Evolutionary conservation across 2,329 filamentous ascomycete genomes (phyloP).

Genomic region (Pseudocercospora fijiensis): DNA sequence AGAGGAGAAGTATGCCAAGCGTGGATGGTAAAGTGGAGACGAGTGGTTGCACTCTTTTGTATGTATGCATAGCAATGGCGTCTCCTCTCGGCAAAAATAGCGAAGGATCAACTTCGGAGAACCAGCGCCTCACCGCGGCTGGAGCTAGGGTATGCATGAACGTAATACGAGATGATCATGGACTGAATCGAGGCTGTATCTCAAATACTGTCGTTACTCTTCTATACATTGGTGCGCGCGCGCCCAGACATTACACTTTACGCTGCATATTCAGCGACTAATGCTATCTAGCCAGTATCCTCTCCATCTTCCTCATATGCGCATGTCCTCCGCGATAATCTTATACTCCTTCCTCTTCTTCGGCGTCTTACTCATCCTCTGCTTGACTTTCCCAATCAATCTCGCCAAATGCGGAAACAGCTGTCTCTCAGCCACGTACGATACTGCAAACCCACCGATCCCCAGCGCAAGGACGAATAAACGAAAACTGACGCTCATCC

Average conservation of each 20-base stretch:
- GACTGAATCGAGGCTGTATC: not conserved
- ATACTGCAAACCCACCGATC: slow-evolving; percentile 63
- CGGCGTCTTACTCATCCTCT: slow-evolving; percentile 51
- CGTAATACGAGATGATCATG: not conserved
- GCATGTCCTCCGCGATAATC: slow-evolving; percentile 65
- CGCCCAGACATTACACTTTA: not conserved
- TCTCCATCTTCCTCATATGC: slow-evolving; percentile 19
- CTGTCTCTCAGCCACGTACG: slow-evolving; percentile 70
- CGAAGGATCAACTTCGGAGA: not conserved
- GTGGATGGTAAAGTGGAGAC: slow-evolving; percentile 68
- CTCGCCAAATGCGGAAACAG: slow-evolving; percentile 69
- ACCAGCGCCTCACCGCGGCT: not conserved
- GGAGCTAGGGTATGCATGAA: not conserved
- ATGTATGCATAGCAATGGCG: slow-evolving; percentile 5
- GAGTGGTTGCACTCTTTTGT: not conserved
- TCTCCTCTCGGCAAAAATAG: not conserved
- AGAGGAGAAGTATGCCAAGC: slow-evolving; percentile 75
- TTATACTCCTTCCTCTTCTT: slow-evolving; percentile 92
- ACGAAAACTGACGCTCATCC: slow-evolving; percentile 70
- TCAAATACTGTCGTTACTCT: not conserved
- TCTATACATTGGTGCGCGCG: not conserved
- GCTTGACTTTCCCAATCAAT: slow-evolving; percentile 62
- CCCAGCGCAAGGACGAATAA: slow-evolving; percentile 70
- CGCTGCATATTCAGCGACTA: not conserved
- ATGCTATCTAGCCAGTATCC: too few species aligned